Evolutionary conservation across 2,329 filamentous ascomycete genomes (phyloP).

Genomic region (Aspergillus ochraceus): DNA sequence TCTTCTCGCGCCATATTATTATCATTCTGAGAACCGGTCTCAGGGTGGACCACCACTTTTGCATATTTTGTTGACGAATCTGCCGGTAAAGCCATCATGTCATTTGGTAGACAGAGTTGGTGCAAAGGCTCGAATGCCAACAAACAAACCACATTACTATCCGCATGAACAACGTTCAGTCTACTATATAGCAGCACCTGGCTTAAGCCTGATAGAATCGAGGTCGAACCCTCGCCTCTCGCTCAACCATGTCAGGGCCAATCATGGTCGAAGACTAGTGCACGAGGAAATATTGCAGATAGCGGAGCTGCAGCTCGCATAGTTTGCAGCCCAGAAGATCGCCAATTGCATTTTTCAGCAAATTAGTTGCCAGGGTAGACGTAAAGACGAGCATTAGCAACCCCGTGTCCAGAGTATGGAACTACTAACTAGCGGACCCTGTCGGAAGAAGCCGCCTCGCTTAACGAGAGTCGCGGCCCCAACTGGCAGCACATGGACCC

Average conservation of each 20-base stretch:
- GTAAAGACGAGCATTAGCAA: neutral
- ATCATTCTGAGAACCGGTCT: neutral
- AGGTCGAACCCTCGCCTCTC: too few species aligned
- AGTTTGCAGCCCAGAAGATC: too few species aligned
- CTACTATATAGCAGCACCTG: neutral
- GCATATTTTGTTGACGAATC: conserved; percentile 11
- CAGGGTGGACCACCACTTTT: conserved; percentile 10
- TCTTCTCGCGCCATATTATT: neutral
- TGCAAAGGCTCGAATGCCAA: too few species aligned
- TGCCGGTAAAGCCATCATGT: conserved; percentile 8
- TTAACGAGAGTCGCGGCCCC: neutral
- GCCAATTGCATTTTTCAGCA: too few species aligned
- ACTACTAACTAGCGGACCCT: neutral
- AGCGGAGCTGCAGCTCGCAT: neutral
- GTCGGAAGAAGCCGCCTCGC: conserved; percentile 3
- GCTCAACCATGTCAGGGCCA: neutral
- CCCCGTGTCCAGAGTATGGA: too few species aligned
- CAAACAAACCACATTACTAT: neutral
- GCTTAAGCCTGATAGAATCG: too few species aligned
- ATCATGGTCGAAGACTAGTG: neutral
- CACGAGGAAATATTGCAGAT: neutral
- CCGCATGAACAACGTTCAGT: neutral
- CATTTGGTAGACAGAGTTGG: too few species aligned
- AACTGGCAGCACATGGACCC: neutral
- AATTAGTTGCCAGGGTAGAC: too few species aligned